Evolutionary conservation across 441 rosid species (phyloP), one percentile per base, ranked within the genome.

Genomic region (California macrophylla): DNA sequence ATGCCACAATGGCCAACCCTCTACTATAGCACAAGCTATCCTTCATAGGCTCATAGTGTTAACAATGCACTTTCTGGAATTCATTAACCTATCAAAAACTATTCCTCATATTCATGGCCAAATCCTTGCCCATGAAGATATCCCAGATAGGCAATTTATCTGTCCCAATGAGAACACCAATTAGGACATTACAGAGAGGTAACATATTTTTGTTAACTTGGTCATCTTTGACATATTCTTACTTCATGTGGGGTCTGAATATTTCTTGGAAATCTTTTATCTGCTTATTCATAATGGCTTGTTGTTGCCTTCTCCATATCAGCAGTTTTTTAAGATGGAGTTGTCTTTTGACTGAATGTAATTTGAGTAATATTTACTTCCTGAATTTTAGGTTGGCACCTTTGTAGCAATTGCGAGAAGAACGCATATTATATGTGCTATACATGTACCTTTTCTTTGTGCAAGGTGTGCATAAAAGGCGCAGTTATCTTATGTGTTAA

Each of bases 401-500:
- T 93, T 68, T 96, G 99, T 74, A 88, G 90, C 74, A 79, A 78
- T 69, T 96, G 99, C 76, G 90, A 85, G 79, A 93, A 84, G 82
- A 85, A 89, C 76, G 87, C 98, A 1, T 75, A 83, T 83, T 87
- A 84, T 77, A 83, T 91, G 96, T 96, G 99, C 81, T 93, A 96
- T 76, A 96, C 99, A 24, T 96, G 99, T 85, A 90, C 98, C 0
- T 93, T 86, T 85, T 93, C 99, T 50, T 78, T 86, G 72, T 96
- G 99, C 83, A 96, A 96, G 82, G 88, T 84, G 72, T 96, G 99
- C 76, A 86, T 87, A 29, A 86, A 84, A 82, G 91, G 79, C 81
- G 96, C 97, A 56, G 97, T 89, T 85, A 91, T 85, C 47, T 81
- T 87, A 8, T 81, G 84, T 79, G 87, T 91, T 12, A 77, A 93